phyloP scores from a whole-genome alignment of 768 basidiomycete species.

The Leccinum sublutescens region DNA sequence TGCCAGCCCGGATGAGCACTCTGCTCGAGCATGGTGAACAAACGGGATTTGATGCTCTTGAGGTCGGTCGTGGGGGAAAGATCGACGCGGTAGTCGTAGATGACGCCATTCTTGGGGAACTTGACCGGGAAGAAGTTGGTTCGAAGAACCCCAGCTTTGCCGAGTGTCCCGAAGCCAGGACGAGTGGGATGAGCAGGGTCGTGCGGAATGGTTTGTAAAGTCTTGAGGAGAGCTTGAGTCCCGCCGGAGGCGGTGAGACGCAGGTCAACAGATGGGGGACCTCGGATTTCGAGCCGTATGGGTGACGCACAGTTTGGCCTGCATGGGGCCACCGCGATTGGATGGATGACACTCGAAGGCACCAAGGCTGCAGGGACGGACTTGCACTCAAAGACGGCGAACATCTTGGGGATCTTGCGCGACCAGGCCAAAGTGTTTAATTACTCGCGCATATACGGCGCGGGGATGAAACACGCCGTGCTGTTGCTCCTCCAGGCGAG shows the following conservation, averaged over 20 bases:
- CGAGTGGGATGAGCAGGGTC: conserved; percentile 42
- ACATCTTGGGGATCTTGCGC: too few species aligned
- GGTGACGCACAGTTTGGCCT: too few species aligned
- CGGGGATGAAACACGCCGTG: too few species aligned
- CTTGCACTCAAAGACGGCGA: too few species aligned
- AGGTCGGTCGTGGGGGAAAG: conserved; percentile 36
- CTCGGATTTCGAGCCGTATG: neutral
- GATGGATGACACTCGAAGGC: too few species aligned
- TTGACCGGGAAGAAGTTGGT: conserved; percentile 50
- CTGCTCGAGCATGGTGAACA: conserved; percentile 44
- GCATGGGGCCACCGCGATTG: too few species aligned
- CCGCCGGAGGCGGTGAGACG: conserved; percentile 30
- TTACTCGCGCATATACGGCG: too few species aligned
- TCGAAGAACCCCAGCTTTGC: conserved; percentile 40
- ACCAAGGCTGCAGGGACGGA: too few species aligned
- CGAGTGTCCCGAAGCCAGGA: conserved; percentile 45
- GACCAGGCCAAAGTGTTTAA: too few species aligned
- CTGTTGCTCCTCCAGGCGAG: too few species aligned
- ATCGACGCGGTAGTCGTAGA: conserved; percentile 47
- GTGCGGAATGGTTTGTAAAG: conserved; percentile 30
- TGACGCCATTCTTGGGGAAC: conserved; percentile 35
- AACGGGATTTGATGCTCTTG: conserved; percentile 38
- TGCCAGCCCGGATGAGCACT: conserved; percentile 37
- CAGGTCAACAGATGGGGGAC: conserved; percentile 33
- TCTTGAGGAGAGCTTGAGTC: conserved; percentile 23